Base-by-base conservation (phyloP, 345 rosid genomes). In the Salix dunnii region DNA sequence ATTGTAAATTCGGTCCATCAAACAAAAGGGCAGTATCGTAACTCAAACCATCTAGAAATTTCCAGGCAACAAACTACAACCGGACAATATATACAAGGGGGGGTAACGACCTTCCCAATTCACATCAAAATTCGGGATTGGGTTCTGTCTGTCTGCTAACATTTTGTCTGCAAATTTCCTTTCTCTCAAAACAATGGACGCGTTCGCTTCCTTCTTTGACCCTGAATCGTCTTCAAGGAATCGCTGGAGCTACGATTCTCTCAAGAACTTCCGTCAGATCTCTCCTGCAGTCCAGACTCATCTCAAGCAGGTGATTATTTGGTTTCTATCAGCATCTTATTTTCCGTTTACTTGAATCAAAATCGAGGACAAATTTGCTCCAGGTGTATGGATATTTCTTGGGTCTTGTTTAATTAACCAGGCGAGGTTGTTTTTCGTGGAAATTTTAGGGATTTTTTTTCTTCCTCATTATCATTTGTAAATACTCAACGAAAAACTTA, bases 151-250 rank as follows among this genome's bases (percentile, higher is more conserved):
- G 48, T 7, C 49, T 76, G 8, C 73, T 5, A n/a, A 11, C 33
- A 6, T 36, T 51, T 7, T 14, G 38, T 43, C 7, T 14, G n/a
- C 27, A 17, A 16, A 1, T 38, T 48, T 68, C 55, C 33, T 11
- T 11, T 23, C 0, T 31, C 17, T 27, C 28, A 51, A 40, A 70
- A 7, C 65, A 48, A 91, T 96, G 99, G 97, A 94, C 25, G 79
- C 97, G 20, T 96, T 93, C 84, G 77, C 96, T 60, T 88, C 98
- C 33, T 85, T 90, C 85, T 96, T 96, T 78, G 93, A 87, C 40
- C 82, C 95, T 35, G 90, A 84, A 74, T 86, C 82, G 3, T 3
- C 80, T 28, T 67, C 92, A 9, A 82, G 93, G 67, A 78, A 74
- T 74, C 53, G 82, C 35, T 90, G 96, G 97, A 87, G 77, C 75